These are phyloP conservation scores for Geotrichum aggregatum DNA, from an alignment of 1,139 yeast genomes.

Conservation along the genomic window DNA sequence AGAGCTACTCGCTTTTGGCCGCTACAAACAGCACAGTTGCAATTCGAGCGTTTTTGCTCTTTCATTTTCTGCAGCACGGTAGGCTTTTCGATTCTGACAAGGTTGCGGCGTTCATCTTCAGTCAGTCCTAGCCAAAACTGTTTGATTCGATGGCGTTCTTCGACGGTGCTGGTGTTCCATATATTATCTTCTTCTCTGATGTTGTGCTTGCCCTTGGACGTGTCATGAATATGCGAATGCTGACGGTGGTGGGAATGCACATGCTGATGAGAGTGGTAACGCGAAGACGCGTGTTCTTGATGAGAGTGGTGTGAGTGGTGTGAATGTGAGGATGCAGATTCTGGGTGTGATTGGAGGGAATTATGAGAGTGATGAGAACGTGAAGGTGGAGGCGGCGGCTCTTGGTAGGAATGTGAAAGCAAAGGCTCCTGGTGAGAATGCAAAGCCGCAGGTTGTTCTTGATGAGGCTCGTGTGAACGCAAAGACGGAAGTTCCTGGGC, in stretches of 20 bases:
- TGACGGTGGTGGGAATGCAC: background rate
- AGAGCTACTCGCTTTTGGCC: constrained; percentile 70
- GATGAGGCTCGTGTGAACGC: too few relatives aligned
- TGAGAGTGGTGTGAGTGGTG: background rate
- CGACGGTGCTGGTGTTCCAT: constrained; percentile 56
- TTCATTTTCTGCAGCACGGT: constrained; percentile 64
- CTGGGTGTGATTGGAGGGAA: constrained; percentile 4
- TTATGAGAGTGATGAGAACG: constrained; percentile 6
- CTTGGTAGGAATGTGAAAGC: too few relatives aligned
- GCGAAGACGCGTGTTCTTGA: background rate
- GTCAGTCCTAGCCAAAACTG: constrained; percentile 69
- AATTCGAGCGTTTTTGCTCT: constrained; percentile 51
- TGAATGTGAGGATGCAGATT: background rate
- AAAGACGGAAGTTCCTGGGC: too few relatives aligned
- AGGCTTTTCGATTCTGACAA: constrained; percentile 65
- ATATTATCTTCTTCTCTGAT: constrained; percentile 38
- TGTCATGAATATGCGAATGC: constrained; percentile 2
- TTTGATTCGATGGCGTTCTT: constrained; percentile 56
- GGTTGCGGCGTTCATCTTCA: constrained; percentile 55
- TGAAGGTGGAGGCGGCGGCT: too few relatives aligned
- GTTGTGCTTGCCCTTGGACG: constrained; percentile 9
- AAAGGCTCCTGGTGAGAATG: too few relatives aligned
- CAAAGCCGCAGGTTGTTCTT: too few relatives aligned
- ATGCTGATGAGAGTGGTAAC: background rate
- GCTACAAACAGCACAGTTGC: constrained; percentile 80